A percentile compares a stretch with the other conserved stretches of the same genome.
Conservation (phyloP, 345 rosid species). For the Raphanus raphanistrum region DNA sequence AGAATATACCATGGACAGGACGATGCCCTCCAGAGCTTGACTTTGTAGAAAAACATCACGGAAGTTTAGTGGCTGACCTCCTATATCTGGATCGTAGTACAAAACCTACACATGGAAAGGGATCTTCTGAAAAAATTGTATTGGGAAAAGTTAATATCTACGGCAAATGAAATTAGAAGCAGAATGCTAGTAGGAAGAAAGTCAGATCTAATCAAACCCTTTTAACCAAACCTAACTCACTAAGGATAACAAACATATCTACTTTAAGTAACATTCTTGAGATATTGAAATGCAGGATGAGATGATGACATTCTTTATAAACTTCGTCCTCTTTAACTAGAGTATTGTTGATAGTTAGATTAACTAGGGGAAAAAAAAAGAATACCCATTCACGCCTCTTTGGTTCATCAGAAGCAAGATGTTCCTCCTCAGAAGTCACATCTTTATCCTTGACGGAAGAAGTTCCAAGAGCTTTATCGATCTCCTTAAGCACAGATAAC, state of each 20-base stretch:
- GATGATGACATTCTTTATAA: not conserved
- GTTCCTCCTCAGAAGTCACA: conserved; percentile 48
- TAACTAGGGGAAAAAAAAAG: no score
- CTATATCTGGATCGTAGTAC: conserved; percentile 80
- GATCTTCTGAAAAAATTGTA: conserved; percentile 7
- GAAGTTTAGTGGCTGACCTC: conserved; percentile 80
- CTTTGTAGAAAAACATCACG: conserved; percentile 93
- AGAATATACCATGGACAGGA: conserved; percentile 74
- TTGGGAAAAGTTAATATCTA: not conserved
- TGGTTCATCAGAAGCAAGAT: conserved; percentile 50
- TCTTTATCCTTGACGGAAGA: conserved; percentile 50
- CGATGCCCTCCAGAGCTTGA: conserved; percentile 94
- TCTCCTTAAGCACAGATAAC: conserved; percentile 74
- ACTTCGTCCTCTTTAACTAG: not conserved
- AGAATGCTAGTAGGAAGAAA: not conserved
- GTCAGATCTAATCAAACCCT: not conserved
- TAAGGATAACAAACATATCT: not conserved
- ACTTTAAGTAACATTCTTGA: not conserved
- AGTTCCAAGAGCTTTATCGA: conserved; percentile 46
- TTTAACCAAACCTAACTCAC: not conserved
- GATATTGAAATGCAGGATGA: not conserved
- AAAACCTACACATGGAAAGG: conserved; percentile 55
- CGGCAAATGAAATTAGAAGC: not conserved
- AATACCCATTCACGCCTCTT: conserved; percentile 57
- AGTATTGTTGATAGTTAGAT: no score